Conservation (phyloP, 2,329 filamentous ascomycete genomes). For the Dendrostoma leiphaemia region DNA sequence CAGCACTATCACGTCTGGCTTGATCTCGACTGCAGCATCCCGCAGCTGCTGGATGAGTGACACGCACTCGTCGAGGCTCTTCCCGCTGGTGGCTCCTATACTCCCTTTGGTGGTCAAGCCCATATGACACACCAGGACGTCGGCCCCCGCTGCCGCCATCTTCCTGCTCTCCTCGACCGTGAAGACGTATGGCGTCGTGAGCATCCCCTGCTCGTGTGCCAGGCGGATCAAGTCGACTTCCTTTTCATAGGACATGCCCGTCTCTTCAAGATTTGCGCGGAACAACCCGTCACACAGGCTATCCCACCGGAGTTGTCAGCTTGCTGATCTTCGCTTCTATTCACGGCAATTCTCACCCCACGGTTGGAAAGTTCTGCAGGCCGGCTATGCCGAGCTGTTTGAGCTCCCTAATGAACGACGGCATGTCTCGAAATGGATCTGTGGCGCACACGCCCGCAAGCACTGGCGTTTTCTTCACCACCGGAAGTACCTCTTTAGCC, state of each 20-base stretch:
- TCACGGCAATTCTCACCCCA: too few species aligned
- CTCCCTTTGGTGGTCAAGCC: conserved; percentile 61
- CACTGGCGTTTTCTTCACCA: conserved; percentile 63
- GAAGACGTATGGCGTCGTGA: conserved; percentile 72
- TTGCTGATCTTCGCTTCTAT: too few species aligned
- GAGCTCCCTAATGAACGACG: conserved; percentile 57
- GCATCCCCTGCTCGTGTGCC: conserved; percentile 57
- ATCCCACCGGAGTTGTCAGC: too few species aligned
- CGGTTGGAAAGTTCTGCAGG: conserved; percentile 72
- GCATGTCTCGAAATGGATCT: conserved; percentile 65
- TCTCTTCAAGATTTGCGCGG: conserved; percentile 66
- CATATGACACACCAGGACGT: conserved; percentile 68
- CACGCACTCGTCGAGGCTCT: conserved; percentile 64
- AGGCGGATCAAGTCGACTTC: conserved; percentile 66
- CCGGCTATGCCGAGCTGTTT: conserved; percentile 64
- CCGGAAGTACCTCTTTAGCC: conserved; percentile 64
- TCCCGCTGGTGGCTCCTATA: conserved; percentile 62
- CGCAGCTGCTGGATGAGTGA: conserved; percentile 60
- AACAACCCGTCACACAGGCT: conserved; percentile 67
- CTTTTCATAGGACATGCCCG: conserved; percentile 65
- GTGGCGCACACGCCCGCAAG: conserved; percentile 70
- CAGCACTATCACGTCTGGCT: conserved; percentile 61
- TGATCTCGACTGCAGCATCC: conserved; percentile 56
- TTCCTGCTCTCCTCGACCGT: conserved; percentile 56
- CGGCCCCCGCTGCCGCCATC: conserved; percentile 65